Evolutionary conservation across 345 rosid genomes (phyloP).

Genomic region (Corymbia maculata): DNA sequence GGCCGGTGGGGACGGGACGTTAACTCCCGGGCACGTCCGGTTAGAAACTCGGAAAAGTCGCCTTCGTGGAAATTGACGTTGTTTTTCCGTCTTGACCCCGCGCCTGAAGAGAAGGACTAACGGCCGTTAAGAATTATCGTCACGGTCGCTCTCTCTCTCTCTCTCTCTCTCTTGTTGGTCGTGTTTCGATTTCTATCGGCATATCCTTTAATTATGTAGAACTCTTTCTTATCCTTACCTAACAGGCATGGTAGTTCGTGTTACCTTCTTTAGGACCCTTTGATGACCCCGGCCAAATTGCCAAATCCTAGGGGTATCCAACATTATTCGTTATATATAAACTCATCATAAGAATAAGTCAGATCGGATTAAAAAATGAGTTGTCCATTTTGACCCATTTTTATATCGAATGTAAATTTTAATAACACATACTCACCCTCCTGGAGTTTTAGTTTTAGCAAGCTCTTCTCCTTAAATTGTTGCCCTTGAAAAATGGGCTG

Average conservation of each 20-base stretch:
- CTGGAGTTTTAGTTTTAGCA: neutral
- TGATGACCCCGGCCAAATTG: neutral
- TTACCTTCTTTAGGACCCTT: neutral
- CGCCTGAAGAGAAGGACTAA: neutral
- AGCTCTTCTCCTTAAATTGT: neutral
- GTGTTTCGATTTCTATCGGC: neutral
- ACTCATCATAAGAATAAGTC: rapidly evolving
- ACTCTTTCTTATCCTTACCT: neutral
- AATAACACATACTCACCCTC: rapidly evolving
- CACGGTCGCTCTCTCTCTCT: neutral
- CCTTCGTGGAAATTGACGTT: neutral
- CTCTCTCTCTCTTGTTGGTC: neutral
- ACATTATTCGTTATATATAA: rapidly evolving
- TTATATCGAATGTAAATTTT: too few relatives aligned
- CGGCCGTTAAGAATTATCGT: neutral
- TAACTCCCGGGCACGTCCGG: neutral
- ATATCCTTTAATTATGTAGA: neutral
- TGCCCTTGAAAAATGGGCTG: neutral
- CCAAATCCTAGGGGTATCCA: neutral
- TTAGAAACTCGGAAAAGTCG: neutral
- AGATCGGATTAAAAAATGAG: rapidly evolving
- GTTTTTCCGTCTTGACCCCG: neutral
- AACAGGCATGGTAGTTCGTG: neutral
- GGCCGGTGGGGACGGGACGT: neutral
- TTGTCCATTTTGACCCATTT: rapidly evolving